phyloP scores from a whole-genome alignment of 257 asterid species.

The Leptodermis oblonga region DNA sequence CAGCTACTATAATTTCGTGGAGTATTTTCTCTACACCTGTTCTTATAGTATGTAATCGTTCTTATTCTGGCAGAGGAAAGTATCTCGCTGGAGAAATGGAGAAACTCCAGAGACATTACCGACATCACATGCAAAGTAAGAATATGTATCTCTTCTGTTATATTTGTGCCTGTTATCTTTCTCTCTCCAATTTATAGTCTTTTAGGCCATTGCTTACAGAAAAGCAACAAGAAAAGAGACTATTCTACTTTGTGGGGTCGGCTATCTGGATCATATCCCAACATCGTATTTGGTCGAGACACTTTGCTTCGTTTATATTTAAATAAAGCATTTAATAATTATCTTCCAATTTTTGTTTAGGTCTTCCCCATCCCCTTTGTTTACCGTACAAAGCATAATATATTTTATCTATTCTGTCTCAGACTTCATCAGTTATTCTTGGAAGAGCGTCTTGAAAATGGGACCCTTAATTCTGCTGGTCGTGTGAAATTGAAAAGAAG shows the following conservation, averaged over 20 bases:
- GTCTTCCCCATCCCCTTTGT: no score
- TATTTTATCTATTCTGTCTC: slow-evolving; percentile 22
- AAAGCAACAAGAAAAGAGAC: no score
- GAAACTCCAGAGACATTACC: slow-evolving; percentile 63
- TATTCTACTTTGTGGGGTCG: no score
- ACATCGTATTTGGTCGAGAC: no score
- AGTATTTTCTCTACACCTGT: slow-evolving; percentile 9
- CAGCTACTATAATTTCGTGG: slow-evolving; percentile 4
- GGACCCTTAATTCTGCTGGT: slow-evolving; percentile 43
- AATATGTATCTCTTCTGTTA: slow-evolving; percentile 14
- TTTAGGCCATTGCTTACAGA: slow-evolving; percentile 6
- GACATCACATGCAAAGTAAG: slow-evolving; percentile 80
- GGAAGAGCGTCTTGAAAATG: slow-evolving; percentile 70
- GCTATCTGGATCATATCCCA: no score
- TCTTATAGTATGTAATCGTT: slow-evolving; percentile 7
- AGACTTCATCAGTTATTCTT: slow-evolving; percentile 86
- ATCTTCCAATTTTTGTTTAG: no score
- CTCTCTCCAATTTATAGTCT: not conserved
- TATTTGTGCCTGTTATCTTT: not conserved
- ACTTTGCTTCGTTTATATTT: no score
- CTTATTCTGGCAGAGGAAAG: slow-evolving; percentile 56
- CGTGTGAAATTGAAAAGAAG: slow-evolving; percentile 75
- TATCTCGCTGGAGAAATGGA: slow-evolving; percentile 63
- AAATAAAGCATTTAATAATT: no score
- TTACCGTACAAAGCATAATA: not conserved